Percentiles rank a stretch among this genome's conserved stretches.
phyloP scores from a whole-genome alignment of 139 green algal species.

The Chlorella ohadii region DNA sequence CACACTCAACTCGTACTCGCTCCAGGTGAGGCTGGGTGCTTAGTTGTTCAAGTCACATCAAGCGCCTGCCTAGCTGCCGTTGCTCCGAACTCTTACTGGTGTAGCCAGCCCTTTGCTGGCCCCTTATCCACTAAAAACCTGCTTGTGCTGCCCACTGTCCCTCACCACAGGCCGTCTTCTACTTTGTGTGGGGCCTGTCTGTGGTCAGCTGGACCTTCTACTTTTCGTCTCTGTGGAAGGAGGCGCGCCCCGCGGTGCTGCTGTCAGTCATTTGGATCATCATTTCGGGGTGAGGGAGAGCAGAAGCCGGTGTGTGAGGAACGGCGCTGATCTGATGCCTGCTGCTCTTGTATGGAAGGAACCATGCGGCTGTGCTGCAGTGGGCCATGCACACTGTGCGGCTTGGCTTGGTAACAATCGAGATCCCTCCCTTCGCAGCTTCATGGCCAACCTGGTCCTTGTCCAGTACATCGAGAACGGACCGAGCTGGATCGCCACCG shows the following conservation, averaged over 20 bases:
- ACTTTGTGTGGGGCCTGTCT: slow-evolving; percentile 74
- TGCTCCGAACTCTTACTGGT: background rate
- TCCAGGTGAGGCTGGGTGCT: slow-evolving; percentile 57
- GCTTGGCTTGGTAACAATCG: too few species aligned
- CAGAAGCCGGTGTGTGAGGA: too few species aligned
- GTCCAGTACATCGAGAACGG: slow-evolving; percentile 66
- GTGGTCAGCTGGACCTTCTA: slow-evolving; percentile 70
- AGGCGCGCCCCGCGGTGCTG: slow-evolving; percentile 45
- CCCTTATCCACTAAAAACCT: too few species aligned
- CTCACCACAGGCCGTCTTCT: slow-evolving; percentile 69
- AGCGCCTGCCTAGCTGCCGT: too few species aligned
- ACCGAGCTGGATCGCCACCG: slow-evolving; percentile 29
- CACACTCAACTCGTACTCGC: slow-evolving; percentile 64
- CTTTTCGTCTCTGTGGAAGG: slow-evolving; percentile 36
- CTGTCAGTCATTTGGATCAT: slow-evolving; percentile 46
- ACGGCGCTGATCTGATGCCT: too few species aligned
- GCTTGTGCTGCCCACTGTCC: background rate
- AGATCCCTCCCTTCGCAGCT: slow-evolving; percentile 49
- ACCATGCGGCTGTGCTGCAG: too few species aligned
- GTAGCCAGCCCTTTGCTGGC: too few species aligned
- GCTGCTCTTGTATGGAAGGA: too few species aligned
- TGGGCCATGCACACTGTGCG: too few species aligned
- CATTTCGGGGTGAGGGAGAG: slow-evolving; percentile 44
- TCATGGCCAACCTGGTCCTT: slow-evolving; percentile 72
- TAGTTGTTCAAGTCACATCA: background rate